phyloP scores from a whole-genome alignment of 345 rosid genomes.

The Salix suchowensis region DNA sequence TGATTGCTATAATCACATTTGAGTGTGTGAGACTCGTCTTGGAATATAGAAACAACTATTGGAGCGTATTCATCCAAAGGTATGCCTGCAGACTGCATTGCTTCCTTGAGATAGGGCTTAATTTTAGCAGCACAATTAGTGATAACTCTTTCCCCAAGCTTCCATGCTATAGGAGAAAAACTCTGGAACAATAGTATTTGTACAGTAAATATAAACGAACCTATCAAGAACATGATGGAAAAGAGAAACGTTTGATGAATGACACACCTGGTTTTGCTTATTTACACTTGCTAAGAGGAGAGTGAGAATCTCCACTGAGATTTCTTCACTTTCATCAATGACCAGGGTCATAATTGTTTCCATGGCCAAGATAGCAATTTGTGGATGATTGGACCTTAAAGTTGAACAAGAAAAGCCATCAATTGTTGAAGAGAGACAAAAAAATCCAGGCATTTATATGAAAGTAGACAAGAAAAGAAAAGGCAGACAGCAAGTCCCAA shows the following conservation, averaged over 20 bases:
- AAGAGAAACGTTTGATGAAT: background rate
- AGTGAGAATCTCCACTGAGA: constrained; percentile 48
- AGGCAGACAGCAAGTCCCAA: background rate
- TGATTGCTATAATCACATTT: constrained; percentile 21
- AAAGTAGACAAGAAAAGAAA: background rate
- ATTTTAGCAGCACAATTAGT: constrained; percentile 52
- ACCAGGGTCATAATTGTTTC: constrained; percentile 66
- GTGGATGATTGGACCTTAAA: constrained; percentile 52
- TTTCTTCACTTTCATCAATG: constrained; percentile 60
- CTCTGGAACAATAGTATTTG: constrained; percentile 30
- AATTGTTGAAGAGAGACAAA: constrained; percentile 1
- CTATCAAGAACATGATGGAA: background rate
- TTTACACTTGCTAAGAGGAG: constrained; percentile 54
- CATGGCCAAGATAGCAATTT: constrained; percentile 48
- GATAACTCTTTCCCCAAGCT: constrained; percentile 58
- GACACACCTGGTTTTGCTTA: constrained; percentile 58
- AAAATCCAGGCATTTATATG: background rate
- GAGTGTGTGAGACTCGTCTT: constrained; percentile 21
- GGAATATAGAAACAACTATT: constrained; percentile 46
- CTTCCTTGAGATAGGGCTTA: constrained; percentile 49
- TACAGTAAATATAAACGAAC: constrained; percentile 7
- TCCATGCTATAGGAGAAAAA: constrained; percentile 43
- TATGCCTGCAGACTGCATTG: constrained; percentile 35
- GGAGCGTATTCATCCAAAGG: constrained; percentile 56
- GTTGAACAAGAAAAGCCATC: constrained; percentile 19